phyloP scores from a whole-genome alignment of 371 early-diverging fungal genomes.

The Mortierella sp. region DNA sequence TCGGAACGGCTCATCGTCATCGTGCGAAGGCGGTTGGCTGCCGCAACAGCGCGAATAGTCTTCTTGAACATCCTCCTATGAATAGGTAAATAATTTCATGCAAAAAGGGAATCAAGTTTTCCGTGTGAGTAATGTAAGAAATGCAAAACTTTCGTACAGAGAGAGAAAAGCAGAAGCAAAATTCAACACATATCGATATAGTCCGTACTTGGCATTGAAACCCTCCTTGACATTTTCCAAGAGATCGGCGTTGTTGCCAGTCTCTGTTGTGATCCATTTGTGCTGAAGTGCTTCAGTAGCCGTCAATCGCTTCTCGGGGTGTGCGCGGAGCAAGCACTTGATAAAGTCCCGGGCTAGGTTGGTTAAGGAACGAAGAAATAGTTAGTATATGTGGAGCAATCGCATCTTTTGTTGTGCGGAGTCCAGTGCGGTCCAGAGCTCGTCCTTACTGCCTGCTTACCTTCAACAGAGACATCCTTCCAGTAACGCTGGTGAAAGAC shows the following conservation, averaged over 20 bases:
- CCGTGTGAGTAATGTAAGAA: neutral
- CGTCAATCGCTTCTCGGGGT: constrained; percentile 83
- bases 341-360: constrained; percentile 92
- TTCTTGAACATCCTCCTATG: constrained; percentile 54
- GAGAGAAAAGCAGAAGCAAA: neutral
- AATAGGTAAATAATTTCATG: neutral
- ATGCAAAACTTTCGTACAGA: neutral
- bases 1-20: constrained; percentile 40
- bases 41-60: constrained; percentile 45
- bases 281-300: constrained; percentile 87
- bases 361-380: neutral
- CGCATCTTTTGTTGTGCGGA: neutral
- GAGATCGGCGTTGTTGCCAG: constrained; percentile 75
- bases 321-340: constrained; percentile 78
- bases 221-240: constrained; percentile 78
- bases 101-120: neutral
- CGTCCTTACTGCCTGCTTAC: constrained; percentile 36
- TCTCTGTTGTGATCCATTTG: constrained; percentile 82
- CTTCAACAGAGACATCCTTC: constrained; percentile 82
- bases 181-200: neutral
- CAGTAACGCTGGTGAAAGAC: constrained; percentile 88
- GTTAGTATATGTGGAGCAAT: neutral
- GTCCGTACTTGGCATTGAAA: constrained; percentile 67
- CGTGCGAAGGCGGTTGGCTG: constrained; percentile 41
- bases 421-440: neutral